Evolutionary conservation across 75 land plant genomes (phyloP), one percentile per base, ranked within the genome.

Genomic region (Cunninghamia lanceolata): DNA sequence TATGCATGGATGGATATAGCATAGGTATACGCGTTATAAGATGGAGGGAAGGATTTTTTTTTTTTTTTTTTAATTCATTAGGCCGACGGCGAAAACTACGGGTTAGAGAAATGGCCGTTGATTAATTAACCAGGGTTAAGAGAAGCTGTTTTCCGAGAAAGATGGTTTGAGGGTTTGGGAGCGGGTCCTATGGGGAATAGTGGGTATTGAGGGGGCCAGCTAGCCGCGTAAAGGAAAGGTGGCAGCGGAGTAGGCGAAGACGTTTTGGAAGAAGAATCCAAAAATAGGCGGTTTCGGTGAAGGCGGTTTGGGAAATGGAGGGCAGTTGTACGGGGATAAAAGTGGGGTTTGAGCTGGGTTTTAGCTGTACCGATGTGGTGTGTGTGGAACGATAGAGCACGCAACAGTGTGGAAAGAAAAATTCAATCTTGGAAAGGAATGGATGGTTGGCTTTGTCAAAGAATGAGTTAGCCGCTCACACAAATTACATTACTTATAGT

Each of bases 311-410:
- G 34, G 75, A 8, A 34, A 34, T 73, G 75, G 75, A 73, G 36
- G 75, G 75, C 75, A 63, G 68, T 63, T 63, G 68, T 25, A 28
- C 68, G 36, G 9, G 50, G 82, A 80, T 80, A 45, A 80, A 80
- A 43, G 82, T 80, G 82, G 82, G 82, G 46, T 80, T 80, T 45
- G 82, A 80, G 82, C 82, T 80, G 82, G 82, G 82, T 43, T 80
- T 80, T 42, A 80, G 82, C 82, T 80, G 82, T 39, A 39, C 82
- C 46, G 82, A 80, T 43, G 46, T 80, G 42, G 46, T 80, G 46
- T 34, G 79, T 80, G 82, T 80, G 19, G 50, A 52, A 80, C 50
- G 50, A 43, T n/a, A 43, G 30, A 15, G 50, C 82, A 80, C 82
- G 82, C 82, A 63, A 63, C 68, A 45, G 30, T 80, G 82, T 80